Base-by-base conservation (phyloP, 2,329 filamentous ascomycete genomes). In the Fusarium siculi region DNA sequence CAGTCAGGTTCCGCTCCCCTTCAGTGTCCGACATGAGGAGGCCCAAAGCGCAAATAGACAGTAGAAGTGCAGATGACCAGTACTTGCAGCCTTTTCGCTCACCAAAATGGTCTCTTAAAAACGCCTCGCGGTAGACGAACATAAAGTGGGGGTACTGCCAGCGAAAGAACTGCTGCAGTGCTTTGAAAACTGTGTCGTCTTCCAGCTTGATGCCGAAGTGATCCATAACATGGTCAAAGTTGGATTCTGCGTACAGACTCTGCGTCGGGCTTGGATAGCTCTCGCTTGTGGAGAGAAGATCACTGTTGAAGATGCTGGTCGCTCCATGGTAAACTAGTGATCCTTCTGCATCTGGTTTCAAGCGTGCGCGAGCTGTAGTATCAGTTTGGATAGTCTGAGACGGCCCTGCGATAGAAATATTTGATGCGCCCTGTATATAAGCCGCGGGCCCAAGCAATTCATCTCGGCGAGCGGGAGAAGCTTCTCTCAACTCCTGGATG, bases 121-220 rank as follows among this genome's bases (percentile, higher is more conserved):
- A 63, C 4, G 60, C 60, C 14, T 63, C 60, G 10, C 60, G 19
- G 2, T 63, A 63, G 6, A 63, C 28, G 3, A 63, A 63, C 60
- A 63, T 63, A 12, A 63, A 63, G 9, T 63, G 60, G 10, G 60
- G 60, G 2, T 63, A 63, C 23, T 63, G 60, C 60, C 60, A 63
- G 10, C 60, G 54, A 23, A 63, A 63, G n/a, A 63, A 63, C 16
- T 60, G 54, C 7, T 60, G 54, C 7, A 63, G 15, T 19, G 60
- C 60, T 16, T 63, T 63, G 4, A 63, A 42, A 7, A 42, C 43
- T 16, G 54, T 59, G 9, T 60, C 28, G 4, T 63, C 60, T 3
- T 37, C 42, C 30, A 63, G 4, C 4, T 59, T 63, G 19, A 63
- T 63, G 4, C 60, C 60, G n/a, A 63, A 63, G 11, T 63, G 54